A percentile compares a stretch with the other conserved stretches of the same genome.
Evolutionary conservation across 495 filamentous ascomycete genomes (phyloP).

Genomic region (Penicillium turbatum): DNA sequence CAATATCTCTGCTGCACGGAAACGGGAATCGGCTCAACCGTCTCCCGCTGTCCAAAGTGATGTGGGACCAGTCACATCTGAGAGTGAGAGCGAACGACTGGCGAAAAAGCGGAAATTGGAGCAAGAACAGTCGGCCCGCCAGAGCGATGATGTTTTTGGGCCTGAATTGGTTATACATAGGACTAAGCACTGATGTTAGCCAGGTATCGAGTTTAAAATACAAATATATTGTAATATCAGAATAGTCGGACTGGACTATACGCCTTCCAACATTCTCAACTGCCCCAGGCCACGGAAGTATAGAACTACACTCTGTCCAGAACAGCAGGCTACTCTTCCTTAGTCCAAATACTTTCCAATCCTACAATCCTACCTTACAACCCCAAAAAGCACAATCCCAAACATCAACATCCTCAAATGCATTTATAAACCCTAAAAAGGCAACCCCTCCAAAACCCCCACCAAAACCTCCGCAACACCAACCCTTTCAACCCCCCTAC

Average conservation of each 20-base stretch:
- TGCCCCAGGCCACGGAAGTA: too few species aligned
- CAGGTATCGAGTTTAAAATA: background rate
- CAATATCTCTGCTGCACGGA: conserved; percentile 38
- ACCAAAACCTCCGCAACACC: background rate
- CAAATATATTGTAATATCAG: background rate
- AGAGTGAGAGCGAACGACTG: conserved; percentile 41
- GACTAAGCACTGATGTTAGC: conserved; percentile 24
- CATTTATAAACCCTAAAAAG: background rate
- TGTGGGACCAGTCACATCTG: conserved; percentile 25
- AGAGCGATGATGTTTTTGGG: conserved; percentile 38
- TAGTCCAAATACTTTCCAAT: too few species aligned
- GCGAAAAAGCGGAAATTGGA: conserved; percentile 46
- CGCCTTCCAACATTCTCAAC: background rate
- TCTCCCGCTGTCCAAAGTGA: conserved; percentile 18
- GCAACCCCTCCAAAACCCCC: background rate
- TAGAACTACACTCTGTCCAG: too few species aligned
- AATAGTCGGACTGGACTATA: background rate
- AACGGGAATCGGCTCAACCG: conserved; percentile 34
- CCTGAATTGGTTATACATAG: conserved; percentile 38
- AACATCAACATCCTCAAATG: background rate
- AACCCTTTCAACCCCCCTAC: background rate
- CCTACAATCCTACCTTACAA: too few species aligned
- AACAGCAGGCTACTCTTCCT: too few species aligned
- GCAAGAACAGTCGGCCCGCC: conserved; percentile 17
- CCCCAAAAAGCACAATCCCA: too few species aligned